phyloP scores from a whole-genome alignment of 768 basidiomycete species.

The Pilatotrama ljubarskyi region DNA sequence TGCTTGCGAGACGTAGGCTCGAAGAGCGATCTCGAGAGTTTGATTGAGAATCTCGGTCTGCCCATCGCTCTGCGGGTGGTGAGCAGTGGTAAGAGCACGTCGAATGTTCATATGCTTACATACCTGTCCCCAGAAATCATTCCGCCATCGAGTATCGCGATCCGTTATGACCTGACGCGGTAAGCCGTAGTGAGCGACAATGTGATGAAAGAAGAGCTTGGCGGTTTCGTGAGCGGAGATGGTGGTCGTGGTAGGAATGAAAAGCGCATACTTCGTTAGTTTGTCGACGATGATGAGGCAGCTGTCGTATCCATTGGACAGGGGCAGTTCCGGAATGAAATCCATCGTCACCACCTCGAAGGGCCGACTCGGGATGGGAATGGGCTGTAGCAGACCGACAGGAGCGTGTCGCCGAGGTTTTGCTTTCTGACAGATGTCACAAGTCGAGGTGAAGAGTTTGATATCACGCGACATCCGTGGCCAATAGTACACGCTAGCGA shows the following conservation, averaged over 20 bases:
- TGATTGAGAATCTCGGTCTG: constrained; percentile 40
- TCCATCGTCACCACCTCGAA: constrained; percentile 11
- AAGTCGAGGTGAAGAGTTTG: background rate
- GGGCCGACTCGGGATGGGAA: constrained; percentile 3
- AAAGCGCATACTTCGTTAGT: constrained; percentile 16
- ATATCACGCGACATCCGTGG: constrained; percentile 7
- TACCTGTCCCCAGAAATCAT: constrained; percentile 8
- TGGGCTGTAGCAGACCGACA: background rate
- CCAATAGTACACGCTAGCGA: background rate
- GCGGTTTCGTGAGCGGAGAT: constrained; percentile 1
- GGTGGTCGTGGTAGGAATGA: constrained; percentile 2
- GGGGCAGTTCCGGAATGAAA: constrained; percentile 2
- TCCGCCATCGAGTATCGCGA: constrained; percentile 4
- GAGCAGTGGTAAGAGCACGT: constrained; percentile 5
- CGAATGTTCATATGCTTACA: constrained; percentile 1
- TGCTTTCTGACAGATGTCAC: constrained; percentile 9
- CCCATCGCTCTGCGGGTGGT: constrained; percentile 33
- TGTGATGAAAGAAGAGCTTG: constrained; percentile 4
- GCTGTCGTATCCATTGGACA: constrained; percentile 6
- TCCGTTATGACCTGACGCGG: constrained; percentile 10
- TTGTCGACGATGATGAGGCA: constrained; percentile 12
- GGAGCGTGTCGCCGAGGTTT: constrained; percentile 11
- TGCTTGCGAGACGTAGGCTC: constrained; percentile 31
- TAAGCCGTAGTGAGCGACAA: constrained; percentile 10
- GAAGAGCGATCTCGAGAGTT: constrained; percentile 32